Percentiles rank a stretch among this genome's conserved stretches.
Conservation (phyloP, 352 stramenopile species). For the Phytophthora sp. region DNA sequence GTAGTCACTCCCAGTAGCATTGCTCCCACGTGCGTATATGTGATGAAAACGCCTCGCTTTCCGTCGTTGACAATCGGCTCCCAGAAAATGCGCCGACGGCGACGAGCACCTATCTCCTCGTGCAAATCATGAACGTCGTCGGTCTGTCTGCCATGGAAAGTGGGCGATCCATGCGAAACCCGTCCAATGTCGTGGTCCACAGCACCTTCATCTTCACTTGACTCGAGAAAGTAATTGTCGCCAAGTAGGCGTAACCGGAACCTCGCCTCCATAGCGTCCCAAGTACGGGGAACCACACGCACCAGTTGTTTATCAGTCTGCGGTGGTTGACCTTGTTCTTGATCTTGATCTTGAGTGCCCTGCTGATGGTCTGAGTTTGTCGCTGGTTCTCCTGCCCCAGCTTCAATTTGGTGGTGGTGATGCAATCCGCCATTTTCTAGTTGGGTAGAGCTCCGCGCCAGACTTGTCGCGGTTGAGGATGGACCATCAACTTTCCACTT, state of each 20-base stretch:
- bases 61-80: slow-evolving; percentile 77
- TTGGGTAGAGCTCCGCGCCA: not conserved
- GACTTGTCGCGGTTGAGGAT: slow-evolving; percentile 46
- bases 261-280: slow-evolving; percentile 47
- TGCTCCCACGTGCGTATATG: slow-evolving; percentile 73
- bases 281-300: slow-evolving; percentile 32
- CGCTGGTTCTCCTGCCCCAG: not conserved
- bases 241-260: slow-evolving; percentile 60
- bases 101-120: slow-evolving; percentile 21
- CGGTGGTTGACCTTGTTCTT: not conserved
- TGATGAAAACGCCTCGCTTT: slow-evolving; percentile 82
- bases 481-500: slow-evolving; percentile 76
- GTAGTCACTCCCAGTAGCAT: slow-evolving; percentile 58
- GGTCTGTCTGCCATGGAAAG: slow-evolving; percentile 28
- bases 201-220: slow-evolving; percentile 38
- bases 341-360: not conserved
- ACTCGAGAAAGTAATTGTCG: slow-evolving; percentile 70
- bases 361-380: not conserved
- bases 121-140: slow-evolving; percentile 36
- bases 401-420: slow-evolving; percentile 12
- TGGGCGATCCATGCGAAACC: slow-evolving; percentile 13
- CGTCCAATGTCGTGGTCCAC: slow-evolving; percentile 16
- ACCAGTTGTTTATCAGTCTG: slow-evolving; percentile 30
- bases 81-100: slow-evolving; percentile 58
- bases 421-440: not conserved